Percentiles rank a stretch among this genome's conserved stretches.
phyloP scores from a whole-genome alignment of 371 early-diverging fungal genomes.

The Rhizopus microsporus region DNA sequence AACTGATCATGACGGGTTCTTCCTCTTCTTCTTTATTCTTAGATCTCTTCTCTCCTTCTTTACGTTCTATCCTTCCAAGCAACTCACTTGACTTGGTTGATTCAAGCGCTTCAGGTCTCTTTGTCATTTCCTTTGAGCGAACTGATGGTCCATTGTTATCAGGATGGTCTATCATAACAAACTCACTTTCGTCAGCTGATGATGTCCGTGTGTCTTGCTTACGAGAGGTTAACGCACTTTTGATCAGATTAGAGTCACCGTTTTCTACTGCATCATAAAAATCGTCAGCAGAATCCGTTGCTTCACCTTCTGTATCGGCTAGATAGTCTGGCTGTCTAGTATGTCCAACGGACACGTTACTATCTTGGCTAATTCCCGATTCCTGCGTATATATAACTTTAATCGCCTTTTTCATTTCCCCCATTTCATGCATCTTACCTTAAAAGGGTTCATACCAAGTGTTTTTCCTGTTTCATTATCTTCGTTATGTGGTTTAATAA shows the following conservation, averaged over 20 bases:
- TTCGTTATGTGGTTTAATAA: neutral
- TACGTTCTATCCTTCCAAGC: neutral
- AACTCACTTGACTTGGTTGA: neutral
- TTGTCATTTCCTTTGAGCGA: neutral
- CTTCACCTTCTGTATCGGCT: slow-evolving; percentile 9
- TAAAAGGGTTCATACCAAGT: neutral
- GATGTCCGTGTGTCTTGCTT: neutral
- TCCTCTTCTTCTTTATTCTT: slow-evolving; percentile 10
- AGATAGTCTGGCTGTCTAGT: too few relatives aligned
- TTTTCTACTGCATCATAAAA: slow-evolving; percentile 26
- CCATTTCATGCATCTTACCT: neutral
- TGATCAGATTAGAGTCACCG: neutral
- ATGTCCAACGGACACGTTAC: too few relatives aligned
- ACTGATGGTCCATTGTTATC: neutral
- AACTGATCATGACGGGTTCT: slow-evolving; percentile 20
- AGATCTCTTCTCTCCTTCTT: neutral
- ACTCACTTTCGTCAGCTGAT: slow-evolving; percentile 20
- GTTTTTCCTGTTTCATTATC: neutral
- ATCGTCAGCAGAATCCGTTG: slow-evolving; percentile 16
- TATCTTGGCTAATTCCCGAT: too few relatives aligned
- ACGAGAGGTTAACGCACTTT: neutral
- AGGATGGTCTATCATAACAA: slow-evolving; percentile 30
- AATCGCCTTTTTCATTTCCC: neutral
- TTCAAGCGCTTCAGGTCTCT: neutral
- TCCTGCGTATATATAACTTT: neutral